These are phyloP conservation scores for Bondarzewia mesenterica DNA, from an alignment of 1,284 basidiomycete genomes.

Conservation along the genomic window DNA sequence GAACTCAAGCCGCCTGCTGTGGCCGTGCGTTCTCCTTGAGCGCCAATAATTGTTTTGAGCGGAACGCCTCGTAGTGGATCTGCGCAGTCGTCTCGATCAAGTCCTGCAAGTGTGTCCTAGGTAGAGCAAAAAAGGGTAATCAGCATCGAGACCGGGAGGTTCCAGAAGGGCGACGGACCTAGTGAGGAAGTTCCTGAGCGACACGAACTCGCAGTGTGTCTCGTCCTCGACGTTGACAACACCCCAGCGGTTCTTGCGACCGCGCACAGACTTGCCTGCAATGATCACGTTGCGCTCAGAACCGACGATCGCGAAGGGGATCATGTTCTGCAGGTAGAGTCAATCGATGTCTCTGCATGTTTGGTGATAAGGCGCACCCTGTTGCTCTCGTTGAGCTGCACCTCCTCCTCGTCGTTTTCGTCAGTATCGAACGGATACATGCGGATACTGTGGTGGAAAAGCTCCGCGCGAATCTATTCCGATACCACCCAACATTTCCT, in stretches of 20 bases:
- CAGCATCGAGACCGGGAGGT: neutral
- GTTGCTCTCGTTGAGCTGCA: constrained; percentile 86
- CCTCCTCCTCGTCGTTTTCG: constrained; percentile 89
- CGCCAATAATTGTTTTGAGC: constrained; percentile 92
- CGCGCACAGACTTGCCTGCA: constrained; percentile 91
- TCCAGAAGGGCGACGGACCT: constrained; percentile 44
- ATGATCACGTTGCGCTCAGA: constrained; percentile 93
- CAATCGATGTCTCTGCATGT: constrained; percentile 2
- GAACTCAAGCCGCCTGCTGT: constrained; percentile 10
- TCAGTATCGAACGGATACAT: constrained; percentile 97
- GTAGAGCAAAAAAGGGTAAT: no score
- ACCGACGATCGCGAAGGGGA: constrained; percentile 96
- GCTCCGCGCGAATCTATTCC: constrained; percentile 83
- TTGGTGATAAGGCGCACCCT: constrained; percentile 45
- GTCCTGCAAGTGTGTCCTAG: constrained; percentile 93
- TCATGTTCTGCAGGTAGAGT: constrained; percentile 56
- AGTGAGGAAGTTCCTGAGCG: constrained; percentile 94
- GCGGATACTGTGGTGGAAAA: constrained; percentile 89
- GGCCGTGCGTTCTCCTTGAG: constrained; percentile 72
- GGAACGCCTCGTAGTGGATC: constrained; percentile 99
- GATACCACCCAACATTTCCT: neutral
- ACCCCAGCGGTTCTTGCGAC: constrained; percentile 96
- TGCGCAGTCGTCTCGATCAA: constrained; percentile 98
- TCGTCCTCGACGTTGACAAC: constrained; percentile 98
- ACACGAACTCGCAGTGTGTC: constrained; percentile 96